Evolutionary conservation across 2,329 filamentous ascomycete genomes (phyloP).

Genomic region (Chalaropsis thielavioides): DNA sequence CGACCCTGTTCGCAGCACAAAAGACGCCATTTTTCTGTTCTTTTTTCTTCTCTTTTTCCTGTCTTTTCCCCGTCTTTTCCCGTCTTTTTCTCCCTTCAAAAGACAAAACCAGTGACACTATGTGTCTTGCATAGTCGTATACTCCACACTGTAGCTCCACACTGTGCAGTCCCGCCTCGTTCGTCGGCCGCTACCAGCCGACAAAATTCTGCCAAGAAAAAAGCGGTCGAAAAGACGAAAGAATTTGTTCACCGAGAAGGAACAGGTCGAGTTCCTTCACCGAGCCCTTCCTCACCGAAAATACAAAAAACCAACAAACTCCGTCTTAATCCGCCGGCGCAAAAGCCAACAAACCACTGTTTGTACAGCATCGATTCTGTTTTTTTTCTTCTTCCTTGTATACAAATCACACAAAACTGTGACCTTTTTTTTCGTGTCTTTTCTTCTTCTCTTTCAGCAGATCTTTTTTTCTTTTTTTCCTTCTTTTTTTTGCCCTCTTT

Average conservation of each 20-base stretch:
- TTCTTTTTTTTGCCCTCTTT: background rate
- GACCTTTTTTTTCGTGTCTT: background rate
- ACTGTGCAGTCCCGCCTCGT: background rate
- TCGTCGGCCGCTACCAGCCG: background rate
- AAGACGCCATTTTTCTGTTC: no score
- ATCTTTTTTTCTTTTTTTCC: background rate
- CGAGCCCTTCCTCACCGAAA: no score
- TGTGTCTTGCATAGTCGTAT: background rate
- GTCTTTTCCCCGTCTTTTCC: no score
- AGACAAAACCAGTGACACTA: background rate
- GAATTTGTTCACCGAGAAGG: no score
- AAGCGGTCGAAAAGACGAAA: background rate
- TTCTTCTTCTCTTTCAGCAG: background rate
- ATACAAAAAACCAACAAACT: background rate
- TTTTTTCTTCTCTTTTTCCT: no score
- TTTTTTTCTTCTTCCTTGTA: background rate
- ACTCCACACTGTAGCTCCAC: background rate
- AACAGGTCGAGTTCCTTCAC: no score
- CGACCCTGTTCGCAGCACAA: no score
- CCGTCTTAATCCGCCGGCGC: slow-evolving; percentile 15
- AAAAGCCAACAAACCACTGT: background rate
- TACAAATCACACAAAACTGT: no score
- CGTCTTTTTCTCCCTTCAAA: no score
- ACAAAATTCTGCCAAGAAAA: background rate
- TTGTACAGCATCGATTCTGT: no score